These are phyloP conservation scores for Hibiscus tridactylites DNA, from an alignment of 345 rosid species.

Conservation along the genomic window DNA sequence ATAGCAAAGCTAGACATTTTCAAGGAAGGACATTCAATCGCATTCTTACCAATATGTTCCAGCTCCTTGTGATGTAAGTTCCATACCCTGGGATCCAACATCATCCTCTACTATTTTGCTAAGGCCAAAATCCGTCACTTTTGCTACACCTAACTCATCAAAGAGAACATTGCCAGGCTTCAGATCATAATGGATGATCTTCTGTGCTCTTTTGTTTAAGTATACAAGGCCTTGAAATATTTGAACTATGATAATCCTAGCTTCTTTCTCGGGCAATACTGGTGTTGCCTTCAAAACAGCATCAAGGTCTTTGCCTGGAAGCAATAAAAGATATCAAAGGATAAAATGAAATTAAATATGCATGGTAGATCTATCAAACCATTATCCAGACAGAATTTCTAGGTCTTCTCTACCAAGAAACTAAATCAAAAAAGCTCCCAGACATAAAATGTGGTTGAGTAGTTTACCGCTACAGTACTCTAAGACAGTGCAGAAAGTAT, in stretches of 20 bases:
- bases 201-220: conserved; percentile 76
- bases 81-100: conserved; percentile 98
- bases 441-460: background rate
- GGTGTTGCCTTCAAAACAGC: conserved; percentile 95
- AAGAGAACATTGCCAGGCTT: conserved; percentile 98
- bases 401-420: background rate
- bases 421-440: background rate
- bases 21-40: background rate
- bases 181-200: conserved; percentile 95
- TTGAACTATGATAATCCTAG: conserved; percentile 82
- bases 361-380: conserved; percentile 6
- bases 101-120: conserved; percentile 96
- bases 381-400: background rate
- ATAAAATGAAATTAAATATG: conserved; percentile 5
- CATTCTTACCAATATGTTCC: conserved; percentile 91
- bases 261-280: conserved; percentile 89
- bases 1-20: background rate
- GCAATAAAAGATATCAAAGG: background rate
- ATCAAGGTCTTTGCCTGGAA: conserved; percentile 94
- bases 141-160: conserved; percentile 92
- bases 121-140: conserved; percentile 98
- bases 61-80: conserved; percentile 99
- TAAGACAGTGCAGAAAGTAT: conserved; percentile 93
- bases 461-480: conserved; percentile 89
- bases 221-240: conserved; percentile 95